phyloP scores from a whole-genome alignment of 2,329 filamentous ascomycete species.

The Pseudogymnoascus sp. region DNA sequence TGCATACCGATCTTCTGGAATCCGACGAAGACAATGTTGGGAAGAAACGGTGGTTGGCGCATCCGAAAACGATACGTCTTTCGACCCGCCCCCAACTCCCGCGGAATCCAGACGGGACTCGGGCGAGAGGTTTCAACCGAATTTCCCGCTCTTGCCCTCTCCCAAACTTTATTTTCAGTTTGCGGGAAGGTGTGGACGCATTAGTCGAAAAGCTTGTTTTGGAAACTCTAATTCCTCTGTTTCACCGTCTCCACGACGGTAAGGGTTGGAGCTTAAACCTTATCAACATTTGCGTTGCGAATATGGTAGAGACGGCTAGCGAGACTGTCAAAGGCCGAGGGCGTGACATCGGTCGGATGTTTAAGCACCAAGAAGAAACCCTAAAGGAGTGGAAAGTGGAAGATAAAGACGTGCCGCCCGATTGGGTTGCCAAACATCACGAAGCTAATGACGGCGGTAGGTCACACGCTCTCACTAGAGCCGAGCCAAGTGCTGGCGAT shows the following conservation, averaged over 20 bases:
- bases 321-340: slow-evolving; percentile 45
- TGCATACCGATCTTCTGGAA: slow-evolving; percentile 68
- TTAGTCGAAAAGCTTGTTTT: slow-evolving; percentile 62
- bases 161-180: slow-evolving; percentile 64
- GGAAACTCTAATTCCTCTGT: slow-evolving; percentile 62
- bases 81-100: slow-evolving; percentile 60
- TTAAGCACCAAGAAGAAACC: slow-evolving; percentile 63
- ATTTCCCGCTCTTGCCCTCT: slow-evolving; percentile 68
- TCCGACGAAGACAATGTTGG: slow-evolving; percentile 19
- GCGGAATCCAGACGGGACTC: slow-evolving; percentile 44
- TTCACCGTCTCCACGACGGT: slow-evolving; percentile 62
- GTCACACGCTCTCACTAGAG: not conserved
- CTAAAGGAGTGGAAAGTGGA: slow-evolving; percentile 59
- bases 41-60: slow-evolving; percentile 60
- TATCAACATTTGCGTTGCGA: slow-evolving; percentile 79
- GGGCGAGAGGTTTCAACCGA: slow-evolving; percentile 55
- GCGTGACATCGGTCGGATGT: slow-evolving; percentile 76
- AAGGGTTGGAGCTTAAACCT: slow-evolving; percentile 70
- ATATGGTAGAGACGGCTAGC: slow-evolving; percentile 58
- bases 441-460: not conserved
- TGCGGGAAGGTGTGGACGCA: slow-evolving; percentile 48
- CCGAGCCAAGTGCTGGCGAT: slow-evolving; percentile 26
- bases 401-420: slow-evolving; percentile 33
- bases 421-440: slow-evolving; percentile 11
- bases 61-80: slow-evolving; percentile 73